Conservation (phyloP, 139 green algal genomes). For the Limnomonas spitsbergensis region DNA sequence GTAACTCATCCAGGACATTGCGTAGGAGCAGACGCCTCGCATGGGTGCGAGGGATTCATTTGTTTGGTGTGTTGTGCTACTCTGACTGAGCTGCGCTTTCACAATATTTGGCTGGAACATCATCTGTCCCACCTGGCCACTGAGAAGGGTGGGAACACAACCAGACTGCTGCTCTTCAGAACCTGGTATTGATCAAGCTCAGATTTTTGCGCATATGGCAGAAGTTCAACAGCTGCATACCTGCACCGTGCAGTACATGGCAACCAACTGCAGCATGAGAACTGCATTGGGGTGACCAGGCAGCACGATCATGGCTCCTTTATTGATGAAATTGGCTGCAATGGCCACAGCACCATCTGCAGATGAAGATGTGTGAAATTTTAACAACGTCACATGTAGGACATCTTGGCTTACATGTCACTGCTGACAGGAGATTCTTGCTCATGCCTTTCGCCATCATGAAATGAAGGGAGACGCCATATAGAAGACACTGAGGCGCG, state of each 20-base stretch:
- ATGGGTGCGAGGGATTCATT: background rate
- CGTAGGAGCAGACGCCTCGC: background rate
- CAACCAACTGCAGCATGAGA: slow-evolving; percentile 1
- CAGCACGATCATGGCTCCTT: background rate
- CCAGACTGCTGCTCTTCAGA: background rate
- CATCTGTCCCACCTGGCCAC: background rate
- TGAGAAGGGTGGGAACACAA: background rate
- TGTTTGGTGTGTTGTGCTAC: background rate
- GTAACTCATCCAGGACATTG: background rate
- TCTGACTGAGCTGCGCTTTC: background rate
- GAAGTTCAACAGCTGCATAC: background rate
- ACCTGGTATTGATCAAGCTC: background rate
- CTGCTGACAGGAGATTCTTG: slow-evolving; percentile 6
- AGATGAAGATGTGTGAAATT: background rate
- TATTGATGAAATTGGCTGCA: slow-evolving; percentile 8
- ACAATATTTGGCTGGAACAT: no score
- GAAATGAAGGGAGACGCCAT: no score
- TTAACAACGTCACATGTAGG: background rate
- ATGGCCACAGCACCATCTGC: slow-evolving; percentile 4
- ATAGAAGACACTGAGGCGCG: no score
- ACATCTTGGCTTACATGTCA: slow-evolving; percentile 8
- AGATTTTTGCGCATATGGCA: no score
- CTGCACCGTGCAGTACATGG: background rate
- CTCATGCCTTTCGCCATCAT: no score
- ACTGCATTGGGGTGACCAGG: background rate